Evolutionary conservation across 129 eudicot genomes (phyloP).

Genomic region (Lactuca sativa): DNA sequence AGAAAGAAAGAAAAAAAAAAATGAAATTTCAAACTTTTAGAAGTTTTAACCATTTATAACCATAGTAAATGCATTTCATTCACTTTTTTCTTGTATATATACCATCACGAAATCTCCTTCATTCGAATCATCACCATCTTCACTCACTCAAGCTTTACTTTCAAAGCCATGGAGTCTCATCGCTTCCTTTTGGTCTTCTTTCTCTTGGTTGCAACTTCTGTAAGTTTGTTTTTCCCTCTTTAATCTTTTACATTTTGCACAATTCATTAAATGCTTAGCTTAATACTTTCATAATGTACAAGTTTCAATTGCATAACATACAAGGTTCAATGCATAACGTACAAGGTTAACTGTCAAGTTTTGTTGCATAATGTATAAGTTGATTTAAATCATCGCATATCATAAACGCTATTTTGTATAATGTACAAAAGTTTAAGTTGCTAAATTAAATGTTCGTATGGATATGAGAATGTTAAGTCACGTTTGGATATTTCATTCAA

Average conservation of each 20-base stretch:
- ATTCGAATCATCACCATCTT: conserved; percentile 7
- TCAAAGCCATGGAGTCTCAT: neutral
- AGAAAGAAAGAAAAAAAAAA: too few species aligned
- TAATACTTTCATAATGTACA: neutral
- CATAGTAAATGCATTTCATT: conserved; percentile 12
- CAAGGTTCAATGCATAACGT: neutral
- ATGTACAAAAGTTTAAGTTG: too few species aligned
- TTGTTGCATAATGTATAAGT: neutral
- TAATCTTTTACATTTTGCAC: neutral
- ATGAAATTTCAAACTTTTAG: too few species aligned
- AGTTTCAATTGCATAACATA: neutral
- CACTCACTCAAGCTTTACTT: neutral
- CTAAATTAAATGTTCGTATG: too few species aligned
- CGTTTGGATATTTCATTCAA: too few species aligned
- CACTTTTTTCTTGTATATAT: conserved; percentile 20
- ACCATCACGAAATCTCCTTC: neutral
- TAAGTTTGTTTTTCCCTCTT: conserved; percentile 1
- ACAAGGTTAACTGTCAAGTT: neutral
- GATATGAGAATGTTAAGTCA: too few species aligned
- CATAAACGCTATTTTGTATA: too few species aligned
- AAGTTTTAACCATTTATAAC: too few species aligned
- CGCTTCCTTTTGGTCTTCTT: neutral
- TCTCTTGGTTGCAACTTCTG: conserved; percentile 18
- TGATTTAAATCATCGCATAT: too few species aligned
- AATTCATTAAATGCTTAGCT: too few species aligned